These are phyloP conservation scores for Exserohilum turcica DNA, from an alignment of 2,329 filamentous ascomycete genomes.

Conservation along the genomic window DNA sequence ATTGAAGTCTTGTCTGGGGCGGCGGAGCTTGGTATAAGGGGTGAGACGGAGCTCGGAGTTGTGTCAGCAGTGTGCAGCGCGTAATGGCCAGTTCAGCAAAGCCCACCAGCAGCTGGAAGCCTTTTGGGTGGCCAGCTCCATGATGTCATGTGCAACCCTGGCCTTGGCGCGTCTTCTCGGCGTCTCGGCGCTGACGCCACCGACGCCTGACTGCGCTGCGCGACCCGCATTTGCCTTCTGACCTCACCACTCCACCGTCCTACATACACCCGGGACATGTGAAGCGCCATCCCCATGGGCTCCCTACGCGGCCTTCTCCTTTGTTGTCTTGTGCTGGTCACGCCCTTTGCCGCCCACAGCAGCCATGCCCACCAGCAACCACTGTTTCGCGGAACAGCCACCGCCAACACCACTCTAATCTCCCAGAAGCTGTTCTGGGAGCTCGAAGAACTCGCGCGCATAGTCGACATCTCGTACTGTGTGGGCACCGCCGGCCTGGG, in stretches of 20 bases:
- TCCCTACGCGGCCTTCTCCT: conserved; percentile 29
- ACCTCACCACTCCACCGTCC: conserved; percentile 25
- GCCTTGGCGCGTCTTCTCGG: conserved; percentile 9
- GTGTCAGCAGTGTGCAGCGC: conserved; percentile 20
- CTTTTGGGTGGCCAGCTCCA: neutral
- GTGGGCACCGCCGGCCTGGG: conserved; percentile 84
- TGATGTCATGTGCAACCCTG: conserved; percentile 14
- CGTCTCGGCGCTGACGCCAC: conserved; percentile 13
- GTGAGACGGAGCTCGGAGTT: neutral
- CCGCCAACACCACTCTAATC: conserved; percentile 51
- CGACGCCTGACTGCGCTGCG: conserved; percentile 1
- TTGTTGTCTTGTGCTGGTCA: conserved; percentile 23
- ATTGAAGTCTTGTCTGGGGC: conserved; percentile 20
- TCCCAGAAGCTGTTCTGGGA: conserved; percentile 72
- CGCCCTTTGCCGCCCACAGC: conserved; percentile 15
- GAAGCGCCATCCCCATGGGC: conserved; percentile 28
- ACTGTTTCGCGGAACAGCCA: neutral
- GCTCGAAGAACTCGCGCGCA: conserved; percentile 83
- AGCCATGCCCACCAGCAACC: conserved; percentile 22
- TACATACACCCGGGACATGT: conserved; percentile 39
- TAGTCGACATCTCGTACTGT: conserved; percentile 95
- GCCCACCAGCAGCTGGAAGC: conserved; percentile 3
- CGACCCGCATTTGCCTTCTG: conserved; percentile 15
- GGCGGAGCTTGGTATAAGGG: conserved; percentile 3
- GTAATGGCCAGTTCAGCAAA: conserved; percentile 3